Evolutionary conservation across 2,329 filamentous ascomycete genomes (phyloP), one percentile per base, ranked within the genome.

Genomic region (Stagonosporopsis cucurbitacearum): DNA sequence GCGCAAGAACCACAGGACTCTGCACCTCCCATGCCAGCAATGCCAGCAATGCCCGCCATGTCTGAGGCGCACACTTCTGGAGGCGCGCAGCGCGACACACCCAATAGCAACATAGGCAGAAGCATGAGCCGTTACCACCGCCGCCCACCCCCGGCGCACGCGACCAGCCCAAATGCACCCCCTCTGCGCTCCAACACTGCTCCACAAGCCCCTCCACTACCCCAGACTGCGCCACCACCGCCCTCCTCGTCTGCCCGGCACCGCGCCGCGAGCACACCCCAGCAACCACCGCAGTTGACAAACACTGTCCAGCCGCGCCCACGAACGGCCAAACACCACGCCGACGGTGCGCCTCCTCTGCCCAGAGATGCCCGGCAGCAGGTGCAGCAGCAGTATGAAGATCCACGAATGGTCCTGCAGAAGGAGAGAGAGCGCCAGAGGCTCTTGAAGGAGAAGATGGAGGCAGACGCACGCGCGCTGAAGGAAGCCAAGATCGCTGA

Each of bases 101-200:
- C 53, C 53, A 46, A 47, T 37, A 56, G 47, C 53, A 57, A 44
- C 39, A 57, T 57, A 36, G 73, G 69, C 58, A 69, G 70, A 53
- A 77, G 74, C 64, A 77, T 74, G 72, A 77, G 74, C 60, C 72
- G 75, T 60, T 78, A 78, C 58, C 75, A 75, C 56, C 71, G 74
- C 47, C 68, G 74, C 2, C 70, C 72, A 19, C 54, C 62, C 12
- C 62, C 64, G 4, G 64, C 71, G 48, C 62, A 71, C 57, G 61
- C 64, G 59, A 62, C 66, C 57, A 60, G 62, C 40, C 54, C 67
- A 19, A 63, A 64, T 33, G 52, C 63, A 30, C 60, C 69, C n/a
- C 59, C 69, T 25, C 58, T 57, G 17, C 65, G 64, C 50, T 61
- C 68, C 32, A 64, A 63, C 23, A 71, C 67, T 9, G 55, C 66